Percentiles rank a stretch among this genome's conserved stretches.
Conservation (phyloP, 192 early-diverging fungal genomes). For the Phycomyces blakesleeanus region DNA sequence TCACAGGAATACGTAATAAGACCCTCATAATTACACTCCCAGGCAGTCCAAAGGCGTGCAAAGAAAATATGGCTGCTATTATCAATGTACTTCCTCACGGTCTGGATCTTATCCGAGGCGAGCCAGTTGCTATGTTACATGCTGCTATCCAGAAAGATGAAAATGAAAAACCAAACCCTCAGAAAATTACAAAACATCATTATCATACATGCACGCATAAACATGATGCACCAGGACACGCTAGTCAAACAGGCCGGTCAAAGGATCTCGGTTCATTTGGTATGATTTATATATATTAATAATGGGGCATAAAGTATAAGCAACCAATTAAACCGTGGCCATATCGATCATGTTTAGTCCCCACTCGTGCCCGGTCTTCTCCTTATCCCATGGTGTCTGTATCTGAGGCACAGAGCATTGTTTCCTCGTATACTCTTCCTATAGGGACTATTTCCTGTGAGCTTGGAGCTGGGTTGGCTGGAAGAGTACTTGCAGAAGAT, state of each 20-base stretch:
- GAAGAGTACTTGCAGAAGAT: slow-evolving; percentile 73
- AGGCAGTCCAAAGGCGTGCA: slow-evolving; percentile 81
- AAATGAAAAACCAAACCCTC: not conserved
- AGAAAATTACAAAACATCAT: slow-evolving; percentile 7
- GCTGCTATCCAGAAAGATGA: slow-evolving; percentile 38
- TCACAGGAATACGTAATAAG: slow-evolving; percentile 56
- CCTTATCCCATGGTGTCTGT: slow-evolving; percentile 79
- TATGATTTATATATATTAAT: not conserved
- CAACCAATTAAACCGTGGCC: too few species aligned
- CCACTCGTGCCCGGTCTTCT: slow-evolving; percentile 67
- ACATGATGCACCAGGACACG: slow-evolving; percentile 11
- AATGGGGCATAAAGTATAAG: too few species aligned
- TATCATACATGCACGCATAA: slow-evolving; percentile 43
- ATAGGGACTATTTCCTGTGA: slow-evolving; percentile 33
- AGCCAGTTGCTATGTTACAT: slow-evolving; percentile 56
- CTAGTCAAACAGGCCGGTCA: slow-evolving; percentile 6
- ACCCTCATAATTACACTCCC: slow-evolving; percentile 82
- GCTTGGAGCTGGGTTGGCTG: slow-evolving; percentile 50
- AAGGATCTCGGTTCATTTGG: slow-evolving; percentile 11
- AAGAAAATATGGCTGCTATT: slow-evolving; percentile 79
- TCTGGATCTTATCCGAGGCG: slow-evolving; percentile 62
- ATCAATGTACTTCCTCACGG: slow-evolving; percentile 79
- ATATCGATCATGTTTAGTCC: slow-evolving; percentile 54
- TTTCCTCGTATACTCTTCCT: slow-evolving; percentile 38
- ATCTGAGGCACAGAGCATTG: slow-evolving; percentile 57